A percentile compares a stretch with the other conserved stretches of the same genome.
Conservation (phyloP, 352 stramenopile genomes). For the Globisporangium irregulare region DNA sequence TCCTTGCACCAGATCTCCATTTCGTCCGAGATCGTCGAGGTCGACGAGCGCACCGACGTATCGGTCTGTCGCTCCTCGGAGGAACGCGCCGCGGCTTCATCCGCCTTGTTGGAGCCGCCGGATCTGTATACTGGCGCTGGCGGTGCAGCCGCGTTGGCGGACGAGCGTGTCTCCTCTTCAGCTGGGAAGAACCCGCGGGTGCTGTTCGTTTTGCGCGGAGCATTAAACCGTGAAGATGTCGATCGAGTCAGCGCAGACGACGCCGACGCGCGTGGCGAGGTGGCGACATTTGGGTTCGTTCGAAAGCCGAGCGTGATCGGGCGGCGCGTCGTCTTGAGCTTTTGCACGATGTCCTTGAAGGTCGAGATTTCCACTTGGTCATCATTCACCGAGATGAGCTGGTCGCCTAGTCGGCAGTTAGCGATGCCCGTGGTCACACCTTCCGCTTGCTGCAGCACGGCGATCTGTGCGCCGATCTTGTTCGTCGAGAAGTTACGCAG, state of each 20-base stretch:
- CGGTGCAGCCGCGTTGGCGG: not conserved
- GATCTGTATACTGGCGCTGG: not conserved
- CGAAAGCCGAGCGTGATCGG: constrained; percentile 72
- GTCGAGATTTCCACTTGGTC: constrained; percentile 51
- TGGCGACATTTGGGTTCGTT: constrained; percentile 65
- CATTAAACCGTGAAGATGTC: not conserved
- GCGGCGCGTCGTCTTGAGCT: constrained; percentile 64
- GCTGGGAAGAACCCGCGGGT: constrained; percentile 14
- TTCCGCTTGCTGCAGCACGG: constrained; percentile 72
- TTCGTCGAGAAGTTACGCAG: constrained; percentile 76
- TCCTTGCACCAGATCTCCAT: constrained; percentile 75
- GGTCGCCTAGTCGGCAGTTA: constrained; percentile 71
- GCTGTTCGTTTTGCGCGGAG: not conserved
- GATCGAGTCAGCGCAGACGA: constrained; percentile 3
- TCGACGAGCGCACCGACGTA: constrained; percentile 45
- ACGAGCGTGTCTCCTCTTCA: constrained; percentile 9
- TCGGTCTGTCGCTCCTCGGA: constrained; percentile 37
- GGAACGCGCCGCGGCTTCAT: constrained; percentile 12
- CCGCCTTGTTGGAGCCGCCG: not conserved
- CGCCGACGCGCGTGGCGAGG: constrained; percentile 37
- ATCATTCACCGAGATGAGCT: constrained; percentile 74
- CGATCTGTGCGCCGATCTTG: constrained; percentile 78
- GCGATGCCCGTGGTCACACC: constrained; percentile 76
- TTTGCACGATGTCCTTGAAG: constrained; percentile 77
- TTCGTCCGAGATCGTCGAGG: constrained; percentile 71